Evolutionary conservation across 257 asterid genomes (phyloP), one percentile per base, ranked within the genome.

Genomic region (Ballota nigra): DNA sequence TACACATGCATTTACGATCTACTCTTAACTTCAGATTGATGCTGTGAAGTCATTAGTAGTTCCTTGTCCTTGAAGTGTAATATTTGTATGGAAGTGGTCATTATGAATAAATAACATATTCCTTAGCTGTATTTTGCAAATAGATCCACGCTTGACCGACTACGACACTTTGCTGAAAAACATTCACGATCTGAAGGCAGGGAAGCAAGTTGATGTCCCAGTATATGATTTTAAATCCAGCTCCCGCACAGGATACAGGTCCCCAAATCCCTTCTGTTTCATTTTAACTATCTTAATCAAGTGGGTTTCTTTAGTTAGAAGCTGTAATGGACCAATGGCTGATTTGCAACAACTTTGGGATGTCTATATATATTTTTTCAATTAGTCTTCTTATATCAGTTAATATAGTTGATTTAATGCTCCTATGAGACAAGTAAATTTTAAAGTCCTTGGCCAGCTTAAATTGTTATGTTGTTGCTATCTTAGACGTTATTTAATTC

Each of bases 131-230:
- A 63, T 76, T 71, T 58, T 74, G 60, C 49, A 41, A 57, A 69
- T 93, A 95, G 99, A 95, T 72, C 98, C 99, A 77, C 96, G 99
- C 61, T 82, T 95, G 87, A 95, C 98, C 59, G 99, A 95, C 87
- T 95, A 95, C 60, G 94, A 95, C 13, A 92, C 98, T 57, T 83
- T 95, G 86, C 86, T 95, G 43, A 74, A 84, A 77, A 95, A 95
- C 77, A 87, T 95, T 75, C 83, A 87, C n/a, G 99, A 92, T 73
- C 83, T 95, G 68, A 92, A 82, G 85, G 87, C 75, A 8, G 98
- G 97, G 67, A 90, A 86, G 73, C 86, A 68, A 45, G 89, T 73
- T 76, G 93, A 87, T 59, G 87, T 92, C 78, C 99, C 99, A n/a
- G 75, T 95, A 78, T 95, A 95, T 75, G 99, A 95, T 82, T 95